phyloP scores from a whole-genome alignment of 2,329 filamentous ascomycete genomes.

The Aspergillus fumigatiaffinis region DNA sequence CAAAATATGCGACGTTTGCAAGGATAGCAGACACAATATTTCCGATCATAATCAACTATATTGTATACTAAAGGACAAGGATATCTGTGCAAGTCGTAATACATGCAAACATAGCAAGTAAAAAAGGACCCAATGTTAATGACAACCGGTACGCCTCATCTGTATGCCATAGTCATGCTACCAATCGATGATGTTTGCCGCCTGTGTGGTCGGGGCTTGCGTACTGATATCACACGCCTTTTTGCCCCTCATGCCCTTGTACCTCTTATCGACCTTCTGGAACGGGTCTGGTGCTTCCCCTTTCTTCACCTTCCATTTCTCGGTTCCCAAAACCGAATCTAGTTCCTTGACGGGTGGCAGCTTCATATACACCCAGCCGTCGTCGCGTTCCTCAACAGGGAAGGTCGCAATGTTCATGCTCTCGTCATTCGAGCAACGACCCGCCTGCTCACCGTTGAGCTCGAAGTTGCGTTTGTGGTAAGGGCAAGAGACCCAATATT shows the following conservation, averaged over 20 bases:
- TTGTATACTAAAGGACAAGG: not conserved
- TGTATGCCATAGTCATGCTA: constrained; percentile 6
- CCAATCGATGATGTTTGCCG: constrained; percentile 34
- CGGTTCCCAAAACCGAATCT: constrained; percentile 72
- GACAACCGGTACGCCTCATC: constrained; percentile 2
- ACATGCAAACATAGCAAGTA: not conserved
- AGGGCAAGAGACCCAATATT: constrained; percentile 83
- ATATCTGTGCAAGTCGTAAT: not conserved
- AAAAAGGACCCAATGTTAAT: not conserved
- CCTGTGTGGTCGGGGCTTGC: constrained; percentile 11
- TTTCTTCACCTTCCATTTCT: constrained; percentile 72
- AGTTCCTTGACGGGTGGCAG: constrained; percentile 77
- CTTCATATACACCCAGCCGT: constrained; percentile 75
- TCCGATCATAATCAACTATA: not conserved
- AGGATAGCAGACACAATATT: not conserved
- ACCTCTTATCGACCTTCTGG: constrained; percentile 53
- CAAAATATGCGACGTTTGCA: not conserved
- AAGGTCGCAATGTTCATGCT: constrained; percentile 79
- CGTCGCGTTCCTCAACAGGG: constrained; percentile 66
- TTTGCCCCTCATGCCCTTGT: constrained; percentile 53
- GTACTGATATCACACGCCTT: constrained; percentile 36
- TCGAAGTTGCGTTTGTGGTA: constrained; percentile 89
- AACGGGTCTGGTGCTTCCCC: constrained; percentile 60
- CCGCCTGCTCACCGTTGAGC: constrained; percentile 61
- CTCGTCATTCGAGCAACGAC: constrained; percentile 70